Conservation (phyloP, 2,329 filamentous ascomycete species). For the Ceratocystis smalleyi region DNA sequence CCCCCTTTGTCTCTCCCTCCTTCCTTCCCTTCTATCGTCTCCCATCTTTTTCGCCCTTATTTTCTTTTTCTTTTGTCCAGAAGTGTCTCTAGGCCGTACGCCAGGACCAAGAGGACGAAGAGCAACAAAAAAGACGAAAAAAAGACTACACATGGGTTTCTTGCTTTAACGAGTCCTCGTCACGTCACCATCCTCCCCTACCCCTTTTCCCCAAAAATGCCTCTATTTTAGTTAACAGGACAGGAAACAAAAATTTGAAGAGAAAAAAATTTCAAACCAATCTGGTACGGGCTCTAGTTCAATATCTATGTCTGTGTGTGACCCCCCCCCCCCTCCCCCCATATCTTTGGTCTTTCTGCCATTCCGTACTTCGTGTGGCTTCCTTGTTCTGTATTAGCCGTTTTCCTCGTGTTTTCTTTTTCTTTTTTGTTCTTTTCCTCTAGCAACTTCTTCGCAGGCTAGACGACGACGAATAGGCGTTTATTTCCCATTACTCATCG, state of each 20-base stretch:
- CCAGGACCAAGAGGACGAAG: background rate
- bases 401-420: too few relatives aligned
- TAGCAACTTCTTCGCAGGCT: background rate
- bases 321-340: background rate
- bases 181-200: background rate
- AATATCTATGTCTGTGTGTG: background rate
- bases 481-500: too few relatives aligned
- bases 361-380: background rate
- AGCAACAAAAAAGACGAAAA: background rate
- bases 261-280: slow-evolving; percentile 17
- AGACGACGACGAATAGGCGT: background rate
- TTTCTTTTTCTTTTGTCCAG: slow-evolving; percentile 7
- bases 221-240: slow-evolving; percentile 10
- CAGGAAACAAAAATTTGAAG: slow-evolving; percentile 16
- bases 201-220: slow-evolving; percentile 5
- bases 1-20: slow-evolving; percentile 4
- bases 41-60: slow-evolving; percentile 2
- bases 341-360: background rate
- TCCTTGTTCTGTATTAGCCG: background rate
- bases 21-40: background rate
- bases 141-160: slow-evolving; percentile 1
- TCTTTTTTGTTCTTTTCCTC: background rate
- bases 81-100: background rate
- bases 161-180: slow-evolving; percentile 1
- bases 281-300: background rate